Base-by-base conservation (phyloP, 352 stramenopile genomes). In the Pythium myriotylum region DNA sequence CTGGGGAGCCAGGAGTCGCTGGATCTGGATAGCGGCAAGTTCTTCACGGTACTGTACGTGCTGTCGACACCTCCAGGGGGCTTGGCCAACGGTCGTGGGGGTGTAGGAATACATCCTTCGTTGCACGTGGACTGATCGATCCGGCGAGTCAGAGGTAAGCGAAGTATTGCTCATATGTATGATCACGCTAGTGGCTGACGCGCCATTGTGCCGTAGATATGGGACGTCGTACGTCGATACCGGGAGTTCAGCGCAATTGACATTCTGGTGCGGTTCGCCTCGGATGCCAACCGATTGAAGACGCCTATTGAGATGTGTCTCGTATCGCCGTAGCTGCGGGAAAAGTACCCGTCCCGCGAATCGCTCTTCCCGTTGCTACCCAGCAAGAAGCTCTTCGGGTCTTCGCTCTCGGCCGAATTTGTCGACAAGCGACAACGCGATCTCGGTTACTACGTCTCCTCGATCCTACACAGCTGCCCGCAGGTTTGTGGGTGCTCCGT, bases 301-400 rank as follows among this genome's bases (percentile, higher is more conserved):
- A 10, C 5, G 10, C 29, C 29, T 35, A n/a, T 10, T 35, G 29
- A 35, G 5, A 10, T 35, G 22, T 42, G 46, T 12, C 14, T 47
- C 8, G 22, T 52, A 17, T 4, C 57, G 13, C 54, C 17, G 17
- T 20, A 94, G 86, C 67, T 95, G 22, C 84, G 86, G 10, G 86
- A 95, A 50, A 95, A 95, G 65, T 92, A 93, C 56, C 84, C 84
- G 59, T 89, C 84, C 14, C 80, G 83, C 24, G 84, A 77, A 29
- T 62, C 71, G 14, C 68, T 89, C 67, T 93, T 95, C 47, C 86
- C 84, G 22, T 82, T 78, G 53, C 67, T 95, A 23, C 86, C 86
- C 22, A 93, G 86, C 71, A 95, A 95, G 59, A 95, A 93, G 54
- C 90, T 92, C 56, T 90, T 95, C 41, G 86, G 86, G 14, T 93